Percentiles rank a stretch among this genome's conserved stretches.
Evolutionary conservation across 2,329 filamentous ascomycete genomes (phyloP).

Genomic region (Trichoderma cornu-damae): DNA sequence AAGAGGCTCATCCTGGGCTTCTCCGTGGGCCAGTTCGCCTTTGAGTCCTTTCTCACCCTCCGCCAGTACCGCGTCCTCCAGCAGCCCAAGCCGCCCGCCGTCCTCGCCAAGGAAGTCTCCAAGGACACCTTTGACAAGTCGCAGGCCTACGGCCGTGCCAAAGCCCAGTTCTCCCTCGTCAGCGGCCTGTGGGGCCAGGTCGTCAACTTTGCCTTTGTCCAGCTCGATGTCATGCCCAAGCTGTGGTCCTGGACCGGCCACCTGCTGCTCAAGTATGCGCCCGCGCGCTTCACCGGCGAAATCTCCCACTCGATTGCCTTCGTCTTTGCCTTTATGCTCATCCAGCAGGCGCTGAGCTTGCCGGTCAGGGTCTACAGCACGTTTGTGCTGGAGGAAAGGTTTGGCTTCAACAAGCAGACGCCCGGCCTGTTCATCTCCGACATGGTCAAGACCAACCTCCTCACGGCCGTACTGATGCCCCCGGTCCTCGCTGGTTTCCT

Average conservation of each 20-base stretch:
- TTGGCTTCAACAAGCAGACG: conserved; percentile 99
- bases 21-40: conserved; percentile 81
- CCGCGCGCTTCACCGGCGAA: conserved; percentile 77
- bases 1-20: conserved; percentile 95
- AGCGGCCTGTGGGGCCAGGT: conserved; percentile 77
- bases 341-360: conserved; percentile 73
- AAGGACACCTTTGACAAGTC: conserved; percentile 91
- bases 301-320: conserved; percentile 92
- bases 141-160: conserved; percentile 93
- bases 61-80: conserved; percentile 87
- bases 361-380: conserved; percentile 86
- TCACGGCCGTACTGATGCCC: conserved; percentile 73
- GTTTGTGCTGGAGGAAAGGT: conserved; percentile 93
- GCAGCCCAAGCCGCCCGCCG: conserved; percentile 73
- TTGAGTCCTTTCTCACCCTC: conserved; percentile 83
- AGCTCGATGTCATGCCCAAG: conserved; percentile 84
- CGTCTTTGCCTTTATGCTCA: conserved; percentile 77
- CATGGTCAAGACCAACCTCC: conserved; percentile 82
- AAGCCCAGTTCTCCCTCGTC: conserved; percentile 82
- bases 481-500: conserved; percentile 90
- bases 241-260: conserved; percentile 79
- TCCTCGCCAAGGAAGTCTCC: conserved; percentile 81
- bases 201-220: conserved; percentile 84
- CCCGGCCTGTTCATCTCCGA: conserved; percentile 81
- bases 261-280: conserved; percentile 68